Conservation (phyloP, 192 early-diverging fungal genomes). For the Coemansia sp. region DNA sequence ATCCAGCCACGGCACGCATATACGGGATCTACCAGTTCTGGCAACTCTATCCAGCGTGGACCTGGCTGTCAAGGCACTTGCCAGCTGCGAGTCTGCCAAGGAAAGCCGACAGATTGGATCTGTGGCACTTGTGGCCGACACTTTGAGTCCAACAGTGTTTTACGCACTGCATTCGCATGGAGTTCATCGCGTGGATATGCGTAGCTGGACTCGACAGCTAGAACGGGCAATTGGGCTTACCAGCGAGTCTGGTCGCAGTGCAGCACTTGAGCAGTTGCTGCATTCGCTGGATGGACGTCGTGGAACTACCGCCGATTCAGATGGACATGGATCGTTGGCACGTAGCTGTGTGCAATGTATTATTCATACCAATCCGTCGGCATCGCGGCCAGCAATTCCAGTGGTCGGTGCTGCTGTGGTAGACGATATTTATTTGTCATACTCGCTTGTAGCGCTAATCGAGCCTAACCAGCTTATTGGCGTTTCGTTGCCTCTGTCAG, state of each 20-base stretch:
- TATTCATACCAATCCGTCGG: constrained; percentile 34
- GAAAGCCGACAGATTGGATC: constrained; percentile 18
- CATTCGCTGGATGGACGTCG: constrained; percentile 22
- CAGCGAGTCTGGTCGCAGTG: constrained; percentile 16
- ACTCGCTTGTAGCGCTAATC: constrained; percentile 62
- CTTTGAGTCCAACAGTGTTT: constrained; percentile 60
- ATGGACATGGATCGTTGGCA: constrained; percentile 14
- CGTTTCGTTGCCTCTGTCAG: constrained; percentile 43
- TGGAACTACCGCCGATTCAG: neutral
- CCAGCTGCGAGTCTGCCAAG: constrained; percentile 3
- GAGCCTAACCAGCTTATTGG: constrained; percentile 58
- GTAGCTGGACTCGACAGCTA: constrained; percentile 54
- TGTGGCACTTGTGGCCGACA: constrained; percentile 60
- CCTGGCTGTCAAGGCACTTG: constrained; percentile 34
- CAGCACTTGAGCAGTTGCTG: constrained; percentile 32
- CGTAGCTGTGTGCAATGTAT: constrained; percentile 40
- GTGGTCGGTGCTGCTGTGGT: constrained; percentile 61
- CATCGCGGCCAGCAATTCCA: constrained; percentile 26
- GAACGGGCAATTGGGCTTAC: constrained; percentile 29
- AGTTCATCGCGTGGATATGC: constrained; percentile 62
- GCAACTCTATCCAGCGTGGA: constrained; percentile 58
- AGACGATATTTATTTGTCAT: constrained; percentile 68
- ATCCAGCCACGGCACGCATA: constrained; percentile 2
- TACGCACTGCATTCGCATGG: constrained; percentile 71
- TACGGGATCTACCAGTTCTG: constrained; percentile 50